A percentile compares a stretch with the other conserved stretches of the same genome.
Conservation (phyloP, 257 asterid genomes). For the Vinca minor region DNA sequence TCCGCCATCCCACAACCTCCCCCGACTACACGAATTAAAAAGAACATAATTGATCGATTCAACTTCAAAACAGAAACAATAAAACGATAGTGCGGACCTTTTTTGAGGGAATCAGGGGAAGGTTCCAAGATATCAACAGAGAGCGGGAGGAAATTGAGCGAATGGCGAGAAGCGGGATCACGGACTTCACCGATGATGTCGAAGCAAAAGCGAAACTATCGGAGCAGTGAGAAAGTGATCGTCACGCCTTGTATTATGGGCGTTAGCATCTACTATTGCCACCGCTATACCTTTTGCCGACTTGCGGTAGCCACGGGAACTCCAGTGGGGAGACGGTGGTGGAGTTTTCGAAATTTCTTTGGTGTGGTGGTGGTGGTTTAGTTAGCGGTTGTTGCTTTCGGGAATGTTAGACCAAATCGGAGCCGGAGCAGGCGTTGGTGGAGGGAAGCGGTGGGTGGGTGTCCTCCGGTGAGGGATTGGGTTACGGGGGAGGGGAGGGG, state of each 20-base stretch:
- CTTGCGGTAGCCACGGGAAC: conserved; percentile 59
- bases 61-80: background rate
- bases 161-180: conserved; percentile 76
- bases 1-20: no score
- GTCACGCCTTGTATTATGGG: conserved; percentile 79
- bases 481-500: no score
- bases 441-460: conserved; percentile 22
- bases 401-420: conserved; percentile 63
- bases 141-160: conserved; percentile 75
- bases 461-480: no score
- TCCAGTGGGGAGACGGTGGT: conserved; percentile 10
- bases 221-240: conserved; percentile 45
- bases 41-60: background rate
- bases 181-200: conserved; percentile 79
- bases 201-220: conserved; percentile 76
- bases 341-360: background rate
- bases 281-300: conserved; percentile 76
- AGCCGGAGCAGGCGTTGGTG: conserved; percentile 28
- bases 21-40: background rate
- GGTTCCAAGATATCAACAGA: conserved; percentile 72
- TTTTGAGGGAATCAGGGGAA: conserved; percentile 59
- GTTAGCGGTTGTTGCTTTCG: conserved; percentile 39
- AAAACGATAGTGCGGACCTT: conserved; percentile 32
- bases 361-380: background rate
- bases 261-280: conserved; percentile 94